These are phyloP conservation scores for Lactarius evosmus DNA, from an alignment of 768 basidiomycete genomes.

Conservation along the genomic window DNA sequence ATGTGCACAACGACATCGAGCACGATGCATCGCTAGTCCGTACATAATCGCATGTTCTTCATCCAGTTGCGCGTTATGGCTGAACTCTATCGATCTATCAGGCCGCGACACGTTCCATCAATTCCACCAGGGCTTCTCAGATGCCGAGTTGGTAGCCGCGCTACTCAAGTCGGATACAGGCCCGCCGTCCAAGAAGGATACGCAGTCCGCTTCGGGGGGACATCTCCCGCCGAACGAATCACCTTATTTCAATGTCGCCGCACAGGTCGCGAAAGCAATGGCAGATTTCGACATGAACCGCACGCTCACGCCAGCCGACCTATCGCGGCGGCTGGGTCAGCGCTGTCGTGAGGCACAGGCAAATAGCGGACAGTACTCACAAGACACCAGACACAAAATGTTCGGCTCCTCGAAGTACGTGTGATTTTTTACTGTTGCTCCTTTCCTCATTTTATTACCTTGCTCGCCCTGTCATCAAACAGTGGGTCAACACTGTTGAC, in stretches of 20 bases:
- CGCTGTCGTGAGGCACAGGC: constrained; percentile 56
- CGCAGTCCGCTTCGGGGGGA: background rate
- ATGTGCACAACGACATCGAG: constrained; percentile 72
- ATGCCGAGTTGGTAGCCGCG: constrained; percentile 48
- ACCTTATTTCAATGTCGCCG: constrained; percentile 13
- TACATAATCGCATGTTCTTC: constrained; percentile 37
- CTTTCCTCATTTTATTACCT: background rate
- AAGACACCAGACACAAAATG: constrained; percentile 49
- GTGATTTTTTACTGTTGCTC: background rate
- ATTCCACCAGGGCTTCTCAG: constrained; percentile 54
- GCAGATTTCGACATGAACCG: constrained; percentile 25
- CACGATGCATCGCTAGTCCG: constrained; percentile 63
- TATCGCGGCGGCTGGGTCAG: constrained; percentile 54
- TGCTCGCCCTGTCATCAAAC: background rate
- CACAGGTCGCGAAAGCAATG: constrained; percentile 7
- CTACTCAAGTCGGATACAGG: constrained; percentile 59
- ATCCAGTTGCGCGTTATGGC: too few relatives aligned
- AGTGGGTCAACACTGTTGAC: constrained; percentile 63
- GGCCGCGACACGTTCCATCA: constrained; percentile 50
- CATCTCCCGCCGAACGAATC: constrained; percentile 11
- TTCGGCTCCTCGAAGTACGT: constrained; percentile 69
- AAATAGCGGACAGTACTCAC: constrained; percentile 55
- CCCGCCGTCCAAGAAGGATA: constrained; percentile 36
- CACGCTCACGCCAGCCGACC: constrained; percentile 52
- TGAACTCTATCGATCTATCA: constrained; percentile 30